Evolutionary conservation across 106 monocot genomes (phyloP).

Genomic region (Phalaenopsis equestris): DNA sequence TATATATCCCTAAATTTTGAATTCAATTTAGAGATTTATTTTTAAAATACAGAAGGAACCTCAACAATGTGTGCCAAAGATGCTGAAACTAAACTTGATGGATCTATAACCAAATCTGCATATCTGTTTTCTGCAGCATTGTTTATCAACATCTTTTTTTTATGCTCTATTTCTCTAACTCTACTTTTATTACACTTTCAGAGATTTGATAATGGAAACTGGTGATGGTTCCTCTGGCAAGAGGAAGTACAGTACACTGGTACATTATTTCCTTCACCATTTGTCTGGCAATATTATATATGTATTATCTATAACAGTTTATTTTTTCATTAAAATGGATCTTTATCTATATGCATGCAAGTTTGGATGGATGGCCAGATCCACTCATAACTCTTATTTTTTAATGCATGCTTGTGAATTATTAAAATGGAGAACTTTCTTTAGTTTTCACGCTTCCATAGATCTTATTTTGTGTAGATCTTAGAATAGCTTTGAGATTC

Average conservation of each 20-base stretch:
- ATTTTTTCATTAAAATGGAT: neutral
- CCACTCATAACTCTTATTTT: neutral
- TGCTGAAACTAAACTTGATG: neutral
- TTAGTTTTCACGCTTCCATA: neutral
- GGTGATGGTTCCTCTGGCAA: slow-evolving; percentile 25
- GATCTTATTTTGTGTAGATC: neutral
- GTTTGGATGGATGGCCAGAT: neutral
- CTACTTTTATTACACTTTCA: slow-evolving; percentile 15
- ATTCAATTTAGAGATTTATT: neutral
- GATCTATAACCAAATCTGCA: neutral
- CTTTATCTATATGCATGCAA: neutral
- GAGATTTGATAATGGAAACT: slow-evolving; percentile 29
- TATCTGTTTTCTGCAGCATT: neutral
- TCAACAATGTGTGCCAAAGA: neutral
- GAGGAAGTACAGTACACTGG: slow-evolving; percentile 64
- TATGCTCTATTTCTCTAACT: neutral
- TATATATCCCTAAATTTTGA: neutral
- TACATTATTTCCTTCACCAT: slow-evolving; percentile 7
- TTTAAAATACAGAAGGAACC: neutral
- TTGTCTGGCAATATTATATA: neutral
- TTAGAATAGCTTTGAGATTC: neutral
- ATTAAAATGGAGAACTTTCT: neutral
- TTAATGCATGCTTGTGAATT: neutral
- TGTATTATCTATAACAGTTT: neutral
- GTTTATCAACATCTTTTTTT: neutral